Evolutionary conservation across 2,329 filamentous ascomycete species (phyloP), one percentile per base, ranked within the genome.

Genomic region (Cadophora gregata): DNA sequence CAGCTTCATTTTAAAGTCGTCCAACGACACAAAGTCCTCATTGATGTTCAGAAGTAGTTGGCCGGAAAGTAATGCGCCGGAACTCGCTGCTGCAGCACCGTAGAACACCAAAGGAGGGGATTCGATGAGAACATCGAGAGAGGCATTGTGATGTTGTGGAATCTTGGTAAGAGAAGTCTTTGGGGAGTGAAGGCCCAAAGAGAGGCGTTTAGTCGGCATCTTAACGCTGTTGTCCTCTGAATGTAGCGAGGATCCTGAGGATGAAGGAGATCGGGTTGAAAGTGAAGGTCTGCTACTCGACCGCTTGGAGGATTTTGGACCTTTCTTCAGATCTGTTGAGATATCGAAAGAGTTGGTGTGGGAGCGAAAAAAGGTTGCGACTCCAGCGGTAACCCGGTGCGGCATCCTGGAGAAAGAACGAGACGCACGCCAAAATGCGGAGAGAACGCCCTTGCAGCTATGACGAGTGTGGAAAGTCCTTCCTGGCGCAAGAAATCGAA

Each of bases 1-100:
- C 68, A 99, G 85, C 64, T 82, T 85, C 79, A 96, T 91, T 59
- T 86, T 84, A 75, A 97, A 90, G 66, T 84, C 87, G 68, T 92
- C 88, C 53, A 97, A 80, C 58, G 93, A 85, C 65, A 91, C 82
- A 4, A 78, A 77, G 7, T 88, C 85, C 62, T 93, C 90, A 69
- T 86, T 85, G 74, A 97, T 86, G 47, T 88, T 83, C 63, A 98
- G 80, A 73, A 90, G 88, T 73, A 98, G 82, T 77, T 93, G 91
- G 33, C 93, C 93, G 0, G 93, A 96, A 60, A 97, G 86, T 67
- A 97, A 82, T 7, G 93, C 93, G 65, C 95, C 95, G 2, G 90
- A 91, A 73, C 93, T 97, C 71, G 86, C 85, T 69, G 89, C 85
- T 0, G 92, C 84, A 27, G 85, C 83, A 69, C 93, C 93, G 75